Base-by-base conservation (phyloP, 164 flowering plant species). In the Macadamia tetraphylla region DNA sequence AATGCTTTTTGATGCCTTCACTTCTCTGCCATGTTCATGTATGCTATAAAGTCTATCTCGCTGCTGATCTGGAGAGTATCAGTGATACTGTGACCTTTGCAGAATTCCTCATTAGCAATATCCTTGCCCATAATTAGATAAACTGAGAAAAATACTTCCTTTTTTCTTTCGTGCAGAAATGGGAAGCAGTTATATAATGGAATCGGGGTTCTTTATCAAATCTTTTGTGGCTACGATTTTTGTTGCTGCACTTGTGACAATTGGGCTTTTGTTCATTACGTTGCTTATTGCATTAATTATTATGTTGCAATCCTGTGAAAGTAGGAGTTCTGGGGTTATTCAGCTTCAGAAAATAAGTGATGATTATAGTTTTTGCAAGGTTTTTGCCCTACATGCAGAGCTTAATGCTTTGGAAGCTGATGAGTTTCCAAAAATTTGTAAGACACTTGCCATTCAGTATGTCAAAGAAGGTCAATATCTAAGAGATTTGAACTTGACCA, bases 291-390 rank as follows among this genome's bases (percentile, higher is more conserved):
- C 88, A 31, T 78, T 88, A 64, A 46, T 81, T 0, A 76, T 81
- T 46, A 88, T 88, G 94, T 66, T 88, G 63, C 85, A 79, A 67
- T 77, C 86, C 58, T 88, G 94, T 74, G 73, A 83, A 71, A 82
- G 56, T 67, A 75, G 70, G 63, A 78, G 67, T 64, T 17, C 75
- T 48, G 94, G 91, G 62, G 67, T 78, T 68, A 12, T 85, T 60
- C 78, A 84, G 72, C 69, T 67, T 18, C 68, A 17, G 46, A 76
- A 63, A 65, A 3, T 70, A 60, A 71, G 12, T 44, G 66, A 75
- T 44, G 74, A 74, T 29, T 70, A 79, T 63, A 64, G 52, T 67
- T 72, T 75, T 58, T 88, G 91, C 83, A 83, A 76, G 72, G 70
- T 69, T 23, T 74, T 75, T 35, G 65, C 78, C 31, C 62, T 73